Evolutionary conservation across 768 basidiomycete species (phyloP), one percentile per base, ranked within the genome.

Genomic region (Agaricus bisporus): DNA sequence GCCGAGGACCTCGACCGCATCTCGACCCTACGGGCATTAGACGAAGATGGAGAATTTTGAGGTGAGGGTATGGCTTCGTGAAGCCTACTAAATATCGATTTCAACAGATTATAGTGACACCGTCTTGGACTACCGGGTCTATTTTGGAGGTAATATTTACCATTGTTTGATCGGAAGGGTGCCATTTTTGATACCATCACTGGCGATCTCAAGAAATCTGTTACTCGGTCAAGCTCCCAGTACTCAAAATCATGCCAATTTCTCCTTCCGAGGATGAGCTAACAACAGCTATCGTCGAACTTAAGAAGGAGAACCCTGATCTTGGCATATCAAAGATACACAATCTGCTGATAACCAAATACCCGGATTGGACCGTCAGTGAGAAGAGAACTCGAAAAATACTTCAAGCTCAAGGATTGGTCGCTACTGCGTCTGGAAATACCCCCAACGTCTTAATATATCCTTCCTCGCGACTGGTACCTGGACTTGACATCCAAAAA

Each of bases 361-460:
- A 88, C 59, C 79, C 87, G 2, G 72, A 77, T 20, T 94, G 90
- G 89, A 66, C 76, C 0, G 88, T 93, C 58, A 89, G 88, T 64
- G 92, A 94, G 67, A 93, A 91, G 62, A 79, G 92, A 20, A 77
- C 86, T 4, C 72, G 83, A 44, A 92, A 88, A 66, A 69, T 88
- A 45, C 69, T 93, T 1, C 84, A 87, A 58, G 70, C 63, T 17
- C 77, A 80, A 55, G 82, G 81, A 0, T 70, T 85, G 29, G 67
- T 79, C 18, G 63, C 72, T 17, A 41, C 53, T 41, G 60, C 63
- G 22, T 48, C 58, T 9, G 48, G 54, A 49, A 50, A n/a, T 57
- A 58, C 54, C 37, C 58, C 51, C 53, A 39, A 57, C 28, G 59
- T 64, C 41, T 56, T 60, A 18, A 64, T 73, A 14, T 80, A 75